Evolutionary conservation across 345 rosid species (phyloP).

Genomic region (Eucalyptus curtisii): DNA sequence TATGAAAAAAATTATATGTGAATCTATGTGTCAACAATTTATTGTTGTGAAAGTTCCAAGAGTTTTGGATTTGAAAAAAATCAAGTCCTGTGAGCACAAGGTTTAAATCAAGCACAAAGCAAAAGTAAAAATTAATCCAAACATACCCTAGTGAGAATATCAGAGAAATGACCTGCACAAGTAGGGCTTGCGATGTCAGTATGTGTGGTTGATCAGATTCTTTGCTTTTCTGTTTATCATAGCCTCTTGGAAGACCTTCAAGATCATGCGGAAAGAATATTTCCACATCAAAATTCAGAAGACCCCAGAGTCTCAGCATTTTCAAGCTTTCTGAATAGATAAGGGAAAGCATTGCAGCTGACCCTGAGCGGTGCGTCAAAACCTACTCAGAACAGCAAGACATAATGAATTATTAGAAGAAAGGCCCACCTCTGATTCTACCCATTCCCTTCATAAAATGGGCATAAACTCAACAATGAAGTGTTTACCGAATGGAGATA

Average conservation of each 20-base stretch:
- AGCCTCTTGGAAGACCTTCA: constrained; percentile 43
- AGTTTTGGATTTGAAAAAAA: neutral
- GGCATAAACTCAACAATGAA: neutral
- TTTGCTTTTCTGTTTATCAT: constrained; percentile 44
- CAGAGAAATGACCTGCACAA: constrained; percentile 24
- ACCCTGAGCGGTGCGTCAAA: constrained; percentile 51
- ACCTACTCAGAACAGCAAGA: constrained; percentile 28
- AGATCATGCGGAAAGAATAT: constrained; percentile 43
- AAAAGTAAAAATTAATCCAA: neutral
- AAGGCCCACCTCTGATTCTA: neutral
- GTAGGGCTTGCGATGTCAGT: constrained; percentile 30
- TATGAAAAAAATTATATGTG: neutral
- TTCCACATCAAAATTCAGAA: constrained; percentile 53
- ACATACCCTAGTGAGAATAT: neutral
- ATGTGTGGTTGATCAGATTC: constrained; percentile 48
- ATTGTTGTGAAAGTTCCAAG: neutral
- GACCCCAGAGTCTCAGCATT: constrained; percentile 46
- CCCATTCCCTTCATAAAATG: neutral
- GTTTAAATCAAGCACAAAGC: neutral
- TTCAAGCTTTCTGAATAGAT: constrained; percentile 51
- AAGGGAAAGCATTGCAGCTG: constrained; percentile 44
- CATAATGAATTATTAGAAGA: neutral
- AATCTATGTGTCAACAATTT: neutral
- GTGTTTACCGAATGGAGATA: constrained; percentile 50
- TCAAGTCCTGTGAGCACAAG: neutral